Base-by-base conservation (phyloP, 139 green algal species). In the Chlorella vulgaris region DNA sequence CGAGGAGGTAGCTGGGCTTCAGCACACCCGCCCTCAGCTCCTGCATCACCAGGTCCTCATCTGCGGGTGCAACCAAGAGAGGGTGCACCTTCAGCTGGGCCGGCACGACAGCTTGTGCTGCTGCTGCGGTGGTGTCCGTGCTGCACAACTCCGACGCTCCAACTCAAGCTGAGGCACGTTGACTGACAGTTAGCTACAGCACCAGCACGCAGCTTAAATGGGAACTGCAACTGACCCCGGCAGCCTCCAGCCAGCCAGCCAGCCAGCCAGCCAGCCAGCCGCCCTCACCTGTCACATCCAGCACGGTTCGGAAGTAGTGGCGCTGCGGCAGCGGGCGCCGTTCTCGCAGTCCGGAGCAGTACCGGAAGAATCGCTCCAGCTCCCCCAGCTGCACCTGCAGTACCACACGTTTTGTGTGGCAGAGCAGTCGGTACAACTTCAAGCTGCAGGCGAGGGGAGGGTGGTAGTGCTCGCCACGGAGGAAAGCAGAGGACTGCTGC, bases 1-100 rank as follows among this genome's bases (percentile, higher is more conserved):
- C 47, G 13, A 98, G 47, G 28, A 92, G 86, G 67, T 92, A 96
- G 53, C 91, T 92, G 33, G 94, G 94, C 33, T 92, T 87, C 76
- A 98, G 88, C 89, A 97, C 70, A 2, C 92, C 91, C 3, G 93
- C 91, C 0, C 83, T 83, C 19, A 90, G 68, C 81, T 89, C 88
- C 74, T 96, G 91, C 66, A 83, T 61, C 29, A 97, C 36, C 8
- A 97, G 78, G 69, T 94, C 89, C 40, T 84, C 29, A 2, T 82
- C 65, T 43, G 81, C 90, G 91, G 85, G n/a, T 62, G 28, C 29
- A 70, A 38, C 8, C 13, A 8, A 28, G 4, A 71, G 35, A 15
- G 22, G 55, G 18, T 8, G 55, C 55, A n/a, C 5, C 18, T 31
- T 28, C 55, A 58, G 47, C 47, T 10, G 47, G 47, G 47, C 47